phyloP scores from a whole-genome alignment of 2,329 filamentous ascomycete genomes.

The Sclerotinia subarctica region DNA sequence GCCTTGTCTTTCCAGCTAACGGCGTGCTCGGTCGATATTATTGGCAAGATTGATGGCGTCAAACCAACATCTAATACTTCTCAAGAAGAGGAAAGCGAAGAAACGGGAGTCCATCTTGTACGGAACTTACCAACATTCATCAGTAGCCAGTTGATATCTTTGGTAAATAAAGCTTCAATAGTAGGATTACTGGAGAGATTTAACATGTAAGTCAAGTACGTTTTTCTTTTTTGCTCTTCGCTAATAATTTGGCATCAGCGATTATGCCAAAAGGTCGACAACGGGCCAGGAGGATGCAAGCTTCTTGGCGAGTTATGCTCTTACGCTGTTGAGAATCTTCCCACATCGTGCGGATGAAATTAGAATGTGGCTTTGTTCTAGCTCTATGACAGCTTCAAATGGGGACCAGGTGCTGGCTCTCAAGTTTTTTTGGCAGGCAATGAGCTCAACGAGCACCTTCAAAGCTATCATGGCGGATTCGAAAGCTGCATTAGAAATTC shows the following conservation, averaged over 20 bases:
- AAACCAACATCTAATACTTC: constrained; percentile 42
- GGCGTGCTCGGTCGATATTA: constrained; percentile 50
- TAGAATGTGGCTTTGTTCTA: constrained; percentile 87
- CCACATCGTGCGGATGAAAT: constrained; percentile 81
- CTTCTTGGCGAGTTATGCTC: constrained; percentile 77
- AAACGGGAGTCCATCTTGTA: not conserved
- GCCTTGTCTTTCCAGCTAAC: constrained; percentile 55
- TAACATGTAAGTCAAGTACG: constrained; percentile 21
- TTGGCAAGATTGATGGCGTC: constrained; percentile 42
- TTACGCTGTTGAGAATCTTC: constrained; percentile 83
- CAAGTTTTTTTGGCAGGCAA: constrained; percentile 79
- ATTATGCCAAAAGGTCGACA: constrained; percentile 32
- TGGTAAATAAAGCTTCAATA: constrained; percentile 75
- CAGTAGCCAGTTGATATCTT: constrained; percentile 60
- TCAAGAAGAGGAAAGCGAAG: not conserved
- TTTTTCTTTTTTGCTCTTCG: no score
- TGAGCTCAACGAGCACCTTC: constrained; percentile 56
- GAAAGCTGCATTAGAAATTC: constrained; percentile 54
- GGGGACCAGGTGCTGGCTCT: constrained; percentile 58
- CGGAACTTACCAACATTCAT: constrained; percentile 53
- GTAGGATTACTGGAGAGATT: constrained; percentile 44
- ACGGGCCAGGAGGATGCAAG: constrained; percentile 54
- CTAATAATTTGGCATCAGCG: constrained; percentile 24
- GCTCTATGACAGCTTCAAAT: constrained; percentile 42
- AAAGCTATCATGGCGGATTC: constrained; percentile 54